These are phyloP conservation scores for Penicillium robsamsonii DNA, from an alignment of 495 filamentous ascomycete species.

Conservation along the genomic window DNA sequence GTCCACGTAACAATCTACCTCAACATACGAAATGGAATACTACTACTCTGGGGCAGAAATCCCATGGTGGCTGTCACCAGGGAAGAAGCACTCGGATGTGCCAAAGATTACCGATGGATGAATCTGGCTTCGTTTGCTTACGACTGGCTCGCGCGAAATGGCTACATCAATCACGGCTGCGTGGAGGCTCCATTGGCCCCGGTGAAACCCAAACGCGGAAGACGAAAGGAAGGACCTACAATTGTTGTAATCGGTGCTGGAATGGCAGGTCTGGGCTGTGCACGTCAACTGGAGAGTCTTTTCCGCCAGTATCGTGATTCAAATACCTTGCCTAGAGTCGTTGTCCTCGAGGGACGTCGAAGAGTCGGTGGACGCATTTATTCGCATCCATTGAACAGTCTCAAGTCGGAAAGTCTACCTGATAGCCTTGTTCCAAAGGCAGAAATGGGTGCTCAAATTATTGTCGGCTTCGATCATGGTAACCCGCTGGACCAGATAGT, in stretches of 20 bases:
- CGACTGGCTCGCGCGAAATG: conserved; percentile 85
- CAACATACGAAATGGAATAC: conserved; percentile 93
- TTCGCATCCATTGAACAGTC: conserved; percentile 76
- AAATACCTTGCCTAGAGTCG: conserved; percentile 66
- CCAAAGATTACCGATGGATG: conserved; percentile 88
- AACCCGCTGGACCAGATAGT: conserved; percentile 91
- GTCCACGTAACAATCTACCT: conserved; percentile 93
- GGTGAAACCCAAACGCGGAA: conserved; percentile 41
- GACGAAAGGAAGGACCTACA: conserved; percentile 54
- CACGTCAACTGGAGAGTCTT: conserved; percentile 82
- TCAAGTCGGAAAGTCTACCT: conserved; percentile 46
- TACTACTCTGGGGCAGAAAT: conserved; percentile 88
- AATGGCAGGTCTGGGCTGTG: conserved; percentile 88
- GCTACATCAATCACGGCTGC: conserved; percentile 97
- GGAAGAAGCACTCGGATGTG: conserved; percentile 90
- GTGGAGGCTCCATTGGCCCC: conserved; percentile 57
- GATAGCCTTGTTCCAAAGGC: conserved; percentile 66
- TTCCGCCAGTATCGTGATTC: conserved; percentile 71
- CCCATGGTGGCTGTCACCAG: conserved; percentile 80
- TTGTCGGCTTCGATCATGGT: conserved; percentile 92
- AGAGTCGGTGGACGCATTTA: conserved; percentile 94
- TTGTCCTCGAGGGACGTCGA: conserved; percentile 83
- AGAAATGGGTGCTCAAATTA: conserved; percentile 95
- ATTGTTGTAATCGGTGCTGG: conserved; percentile 92
- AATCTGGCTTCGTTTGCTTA: conserved; percentile 84